These are phyloP conservation scores for Suillus subaureus DNA, from an alignment of 768 basidiomycete genomes.

Conservation along the genomic window DNA sequence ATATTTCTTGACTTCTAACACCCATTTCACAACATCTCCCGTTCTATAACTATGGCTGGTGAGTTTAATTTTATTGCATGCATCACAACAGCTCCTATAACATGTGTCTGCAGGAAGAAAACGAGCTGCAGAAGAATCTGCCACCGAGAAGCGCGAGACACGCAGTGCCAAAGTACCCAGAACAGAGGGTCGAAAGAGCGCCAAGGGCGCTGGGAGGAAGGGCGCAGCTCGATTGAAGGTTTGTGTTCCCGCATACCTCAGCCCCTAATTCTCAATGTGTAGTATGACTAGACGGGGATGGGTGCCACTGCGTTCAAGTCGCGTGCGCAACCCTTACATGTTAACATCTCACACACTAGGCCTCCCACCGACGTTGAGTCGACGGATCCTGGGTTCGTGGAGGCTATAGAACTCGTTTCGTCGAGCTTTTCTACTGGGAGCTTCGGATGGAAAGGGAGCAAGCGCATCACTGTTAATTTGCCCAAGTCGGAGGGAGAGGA, in stretches of 20 bases:
- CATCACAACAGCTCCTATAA: conserved; percentile 12
- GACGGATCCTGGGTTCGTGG: conserved; percentile 64
- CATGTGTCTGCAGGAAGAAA: conserved; percentile 40
- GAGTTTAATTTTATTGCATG: conserved; percentile 15
- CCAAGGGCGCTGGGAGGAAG: conserved; percentile 37
- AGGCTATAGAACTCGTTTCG: conserved; percentile 55
- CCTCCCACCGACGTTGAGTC: conserved; percentile 41
- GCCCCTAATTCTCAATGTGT: conserved; percentile 8
- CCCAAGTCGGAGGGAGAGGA: conserved; percentile 48
- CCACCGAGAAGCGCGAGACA: conserved; percentile 36
- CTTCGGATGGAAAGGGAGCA: conserved; percentile 84
- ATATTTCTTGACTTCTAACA: conserved; percentile 8
- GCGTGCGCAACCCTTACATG: conserved; percentile 70
- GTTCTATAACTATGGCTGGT: conserved; percentile 31
- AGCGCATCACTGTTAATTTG: conserved; percentile 67
- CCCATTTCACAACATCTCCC: conserved; percentile 5
- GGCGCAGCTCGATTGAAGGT: conserved; percentile 52
- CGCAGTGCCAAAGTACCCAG: conserved; percentile 56
- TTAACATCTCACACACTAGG: conserved; percentile 67
- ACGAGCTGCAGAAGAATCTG: conserved; percentile 43
- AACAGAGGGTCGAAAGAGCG: conserved; percentile 36
- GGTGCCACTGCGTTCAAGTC: conserved; percentile 56
- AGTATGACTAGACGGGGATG: conserved; percentile 42
- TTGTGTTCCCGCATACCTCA: conserved; percentile 13
- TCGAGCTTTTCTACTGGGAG: conserved; percentile 72